These are phyloP conservation scores for Backusella mclennaniae DNA, from an alignment of 192 early-diverging fungal genomes.

Conservation along the genomic window DNA sequence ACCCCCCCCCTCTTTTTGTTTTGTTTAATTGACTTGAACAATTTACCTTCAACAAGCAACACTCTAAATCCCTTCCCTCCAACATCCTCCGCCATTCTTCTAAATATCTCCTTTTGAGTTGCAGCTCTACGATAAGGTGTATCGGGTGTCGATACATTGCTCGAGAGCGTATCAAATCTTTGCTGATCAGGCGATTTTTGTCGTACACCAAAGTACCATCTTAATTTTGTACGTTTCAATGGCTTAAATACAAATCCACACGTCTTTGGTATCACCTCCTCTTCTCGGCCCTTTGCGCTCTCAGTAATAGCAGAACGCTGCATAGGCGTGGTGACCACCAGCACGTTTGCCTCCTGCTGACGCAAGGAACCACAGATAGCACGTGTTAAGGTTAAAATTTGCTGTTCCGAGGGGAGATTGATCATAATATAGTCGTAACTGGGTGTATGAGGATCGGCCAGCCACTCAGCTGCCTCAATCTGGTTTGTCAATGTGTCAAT, in stretches of 20 bases:
- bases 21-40: not conserved
- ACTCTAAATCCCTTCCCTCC: constrained; percentile 47
- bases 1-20: not conserved
- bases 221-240: constrained; percentile 48
- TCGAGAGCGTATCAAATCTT: not conserved
- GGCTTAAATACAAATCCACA: constrained; percentile 60
- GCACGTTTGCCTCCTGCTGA: constrained; percentile 22
- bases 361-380: constrained; percentile 17
- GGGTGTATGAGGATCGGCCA: constrained; percentile 21
- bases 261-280: constrained; percentile 29
- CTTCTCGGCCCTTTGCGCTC: constrained; percentile 35
- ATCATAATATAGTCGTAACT: constrained; percentile 46
- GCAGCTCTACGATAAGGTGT: constrained; percentile 45
- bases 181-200: constrained; percentile 5
- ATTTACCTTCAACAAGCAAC: constrained; percentile 49
- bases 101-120: constrained; percentile 52
- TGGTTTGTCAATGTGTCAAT: constrained; percentile 43
- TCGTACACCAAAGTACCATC: constrained; percentile 41
- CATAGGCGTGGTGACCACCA: constrained; percentile 56
- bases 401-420: constrained; percentile 44
- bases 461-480: constrained; percentile 37
- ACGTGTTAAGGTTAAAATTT: constrained; percentile 36
- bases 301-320: constrained; percentile 51
- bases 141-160: constrained; percentile 8
- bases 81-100: constrained; percentile 48